Conservation (phyloP, 768 basidiomycete genomes). For the Collybia nuda region DNA sequence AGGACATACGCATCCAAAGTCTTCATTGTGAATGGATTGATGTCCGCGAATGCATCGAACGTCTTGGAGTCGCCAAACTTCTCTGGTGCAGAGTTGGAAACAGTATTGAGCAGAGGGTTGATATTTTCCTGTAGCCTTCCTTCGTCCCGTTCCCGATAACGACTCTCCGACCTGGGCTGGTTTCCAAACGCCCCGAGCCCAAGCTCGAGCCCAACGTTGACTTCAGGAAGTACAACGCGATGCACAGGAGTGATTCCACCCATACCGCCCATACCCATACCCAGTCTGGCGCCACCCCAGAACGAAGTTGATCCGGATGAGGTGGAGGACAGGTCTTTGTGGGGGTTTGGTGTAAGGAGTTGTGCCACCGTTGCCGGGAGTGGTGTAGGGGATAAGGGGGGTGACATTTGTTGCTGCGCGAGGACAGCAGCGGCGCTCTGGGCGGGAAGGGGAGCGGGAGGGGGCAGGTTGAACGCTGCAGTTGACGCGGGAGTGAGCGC, state of each 20-base stretch:
- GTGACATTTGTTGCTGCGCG: slow-evolving; percentile 4
- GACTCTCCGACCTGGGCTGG: not conserved
- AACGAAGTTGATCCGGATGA: slow-evolving; percentile 47
- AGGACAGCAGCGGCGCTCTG: slow-evolving; percentile 34
- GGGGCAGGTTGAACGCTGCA: slow-evolving; percentile 38
- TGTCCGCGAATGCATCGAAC: slow-evolving; percentile 79
- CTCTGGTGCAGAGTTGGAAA: slow-evolving; percentile 5
- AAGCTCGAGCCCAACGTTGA: slow-evolving; percentile 19
- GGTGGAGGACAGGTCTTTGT: slow-evolving; percentile 73
- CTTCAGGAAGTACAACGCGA: slow-evolving; percentile 77
- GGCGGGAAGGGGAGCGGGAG: slow-evolving; percentile 47
- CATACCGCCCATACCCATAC: slow-evolving; percentile 31
- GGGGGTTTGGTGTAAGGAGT: slow-evolving; percentile 63
- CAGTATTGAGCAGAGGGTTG: slow-evolving; percentile 66
- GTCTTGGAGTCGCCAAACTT: slow-evolving; percentile 18
- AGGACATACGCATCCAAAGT: slow-evolving; percentile 71
- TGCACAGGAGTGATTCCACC: slow-evolving; percentile 85
- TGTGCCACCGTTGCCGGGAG: slow-evolving; percentile 1
- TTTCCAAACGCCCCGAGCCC: not conserved
- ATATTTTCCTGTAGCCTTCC: slow-evolving; percentile 67
- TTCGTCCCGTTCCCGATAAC: no score
- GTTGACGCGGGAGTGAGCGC: not conserved
- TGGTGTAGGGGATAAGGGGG: slow-evolving; percentile 8
- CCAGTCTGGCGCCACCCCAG: slow-evolving; percentile 73
- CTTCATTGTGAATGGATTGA: slow-evolving; percentile 86